Percentiles rank a stretch among this genome's conserved stretches.
phyloP scores from a whole-genome alignment of 2,329 filamentous ascomycete genomes.

The Pseudogymnoascus sp. region DNA sequence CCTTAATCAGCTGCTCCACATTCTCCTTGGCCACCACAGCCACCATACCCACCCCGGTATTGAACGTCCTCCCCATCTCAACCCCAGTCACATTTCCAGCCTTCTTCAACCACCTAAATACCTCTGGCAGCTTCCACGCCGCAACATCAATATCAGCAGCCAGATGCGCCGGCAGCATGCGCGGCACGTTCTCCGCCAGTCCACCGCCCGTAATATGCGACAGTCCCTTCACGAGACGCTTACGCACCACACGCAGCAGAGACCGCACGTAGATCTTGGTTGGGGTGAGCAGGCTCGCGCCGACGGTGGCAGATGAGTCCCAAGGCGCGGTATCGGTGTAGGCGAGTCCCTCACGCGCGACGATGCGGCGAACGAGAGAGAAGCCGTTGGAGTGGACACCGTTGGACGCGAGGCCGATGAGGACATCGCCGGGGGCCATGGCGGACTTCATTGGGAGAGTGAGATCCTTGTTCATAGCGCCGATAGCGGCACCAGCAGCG shows the following conservation, averaged over 20 bases:
- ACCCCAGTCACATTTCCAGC: slow-evolving; percentile 60
- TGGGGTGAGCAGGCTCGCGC: slow-evolving; percentile 74
- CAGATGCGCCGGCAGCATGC: slow-evolving; percentile 76
- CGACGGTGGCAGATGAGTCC: slow-evolving; percentile 56
- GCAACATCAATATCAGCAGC: slow-evolving; percentile 73
- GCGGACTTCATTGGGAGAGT: slow-evolving; percentile 68
- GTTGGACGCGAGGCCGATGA: slow-evolving; percentile 77
- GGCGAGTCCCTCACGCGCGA: slow-evolving; percentile 62
- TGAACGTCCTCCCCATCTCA: slow-evolving; percentile 92
- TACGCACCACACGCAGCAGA: slow-evolving; percentile 58
- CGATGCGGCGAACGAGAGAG: slow-evolving; percentile 87
- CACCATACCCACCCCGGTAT: slow-evolving; percentile 92
- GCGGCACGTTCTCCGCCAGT: slow-evolving; percentile 85
- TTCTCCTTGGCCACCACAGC: slow-evolving; percentile 64
- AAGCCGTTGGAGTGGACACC: slow-evolving; percentile 96
- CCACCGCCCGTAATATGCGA: slow-evolving; percentile 96
- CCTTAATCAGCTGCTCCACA: slow-evolving; percentile 51
- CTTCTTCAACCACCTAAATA: slow-evolving; percentile 80
- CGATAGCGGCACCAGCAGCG: slow-evolving; percentile 82
- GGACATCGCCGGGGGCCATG: slow-evolving; percentile 77
- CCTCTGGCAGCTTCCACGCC: slow-evolving; percentile 66
- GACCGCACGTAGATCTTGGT: slow-evolving; percentile 90
- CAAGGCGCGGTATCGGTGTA: slow-evolving; percentile 74
- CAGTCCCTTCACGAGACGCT: slow-evolving; percentile 74
- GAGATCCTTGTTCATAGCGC: slow-evolving; percentile 62